A percentile compares a stretch with the other conserved stretches of the same genome.
These are phyloP conservation scores for Fusarium buxicola DNA, from an alignment of 2,329 filamentous ascomycete genomes.

Conservation along the genomic window DNA sequence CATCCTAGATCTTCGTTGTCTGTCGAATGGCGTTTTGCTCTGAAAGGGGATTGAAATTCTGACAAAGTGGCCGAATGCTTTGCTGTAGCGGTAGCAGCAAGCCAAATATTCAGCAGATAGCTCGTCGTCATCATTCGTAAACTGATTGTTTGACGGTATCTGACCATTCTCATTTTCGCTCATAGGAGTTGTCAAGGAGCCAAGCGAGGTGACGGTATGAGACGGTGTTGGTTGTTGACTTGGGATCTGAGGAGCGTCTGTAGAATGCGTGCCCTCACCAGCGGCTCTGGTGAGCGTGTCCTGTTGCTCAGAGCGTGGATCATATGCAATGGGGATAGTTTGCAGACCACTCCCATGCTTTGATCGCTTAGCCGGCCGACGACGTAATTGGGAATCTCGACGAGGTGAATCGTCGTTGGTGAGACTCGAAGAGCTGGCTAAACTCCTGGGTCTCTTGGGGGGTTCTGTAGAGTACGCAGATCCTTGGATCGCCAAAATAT, in stretches of 20 bases:
- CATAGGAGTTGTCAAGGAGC: too few species aligned
- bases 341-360: background rate
- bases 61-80: background rate
- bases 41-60: slow-evolving; percentile 4
- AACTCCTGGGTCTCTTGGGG: slow-evolving; percentile 1
- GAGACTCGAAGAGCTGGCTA: background rate
- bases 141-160: background rate
- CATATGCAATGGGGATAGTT: too few species aligned
- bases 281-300: too few species aligned
- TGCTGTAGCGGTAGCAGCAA: slow-evolving; percentile 4
- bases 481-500: background rate
- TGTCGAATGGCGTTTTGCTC: background rate
- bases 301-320: too few species aligned
- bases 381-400: background rate
- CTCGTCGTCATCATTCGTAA: background rate
- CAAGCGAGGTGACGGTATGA: too few species aligned
- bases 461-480: background rate
- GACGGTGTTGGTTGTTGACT: too few species aligned
- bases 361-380: background rate
- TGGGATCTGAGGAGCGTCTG: too few species aligned
- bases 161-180: too few species aligned
- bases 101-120: background rate
- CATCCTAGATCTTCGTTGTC: slow-evolving; percentile 1
- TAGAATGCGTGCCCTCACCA: too few species aligned
- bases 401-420: background rate